These are phyloP conservation scores for Diplodia intermedia DNA, from an alignment of 2,329 filamentous ascomycete genomes.

Conservation along the genomic window DNA sequence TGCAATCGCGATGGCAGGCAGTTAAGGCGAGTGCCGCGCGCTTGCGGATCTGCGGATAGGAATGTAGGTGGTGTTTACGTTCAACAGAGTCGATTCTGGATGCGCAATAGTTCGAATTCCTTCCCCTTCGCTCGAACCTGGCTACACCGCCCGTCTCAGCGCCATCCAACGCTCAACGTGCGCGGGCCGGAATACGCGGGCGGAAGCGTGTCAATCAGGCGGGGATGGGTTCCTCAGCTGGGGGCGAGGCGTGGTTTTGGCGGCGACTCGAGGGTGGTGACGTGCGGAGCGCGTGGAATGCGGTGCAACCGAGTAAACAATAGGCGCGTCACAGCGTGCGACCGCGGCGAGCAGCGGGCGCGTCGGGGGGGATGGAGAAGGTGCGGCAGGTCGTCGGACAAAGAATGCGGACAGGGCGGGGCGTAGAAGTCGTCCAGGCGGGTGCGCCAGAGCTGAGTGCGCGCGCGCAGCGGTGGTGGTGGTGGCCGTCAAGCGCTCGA, in stretches of 20 bases:
- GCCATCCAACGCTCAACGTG: conserved; percentile 30
- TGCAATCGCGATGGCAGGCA: conserved; percentile 28
- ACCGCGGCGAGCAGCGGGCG: conserved; percentile 18
- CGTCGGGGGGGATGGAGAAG: conserved; percentile 14
- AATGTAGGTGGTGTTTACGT: conserved; percentile 32
- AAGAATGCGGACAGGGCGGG: conserved; percentile 30
- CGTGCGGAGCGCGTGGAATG: conserved; percentile 32
- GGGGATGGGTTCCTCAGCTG: conserved; percentile 10
- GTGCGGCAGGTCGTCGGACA: conserved; percentile 15
- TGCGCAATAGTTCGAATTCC: conserved; percentile 32
- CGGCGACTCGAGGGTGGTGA: conserved; percentile 30
- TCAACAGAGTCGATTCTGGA: conserved; percentile 28
- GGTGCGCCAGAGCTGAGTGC: conserved; percentile 14
- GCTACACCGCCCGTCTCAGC: conserved; percentile 32
- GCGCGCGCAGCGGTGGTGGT: conserved; percentile 23
- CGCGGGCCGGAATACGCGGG: conserved; percentile 23
- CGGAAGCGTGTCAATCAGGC: conserved; percentile 27
- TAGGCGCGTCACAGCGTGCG: conserved; percentile 31
- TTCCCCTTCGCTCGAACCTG: conserved; percentile 30
- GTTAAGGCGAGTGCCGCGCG: conserved; percentile 32
- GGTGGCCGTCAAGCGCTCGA: conserved; percentile 20
- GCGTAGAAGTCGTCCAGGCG: conserved; percentile 9
- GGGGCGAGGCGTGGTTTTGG: conserved; percentile 24
- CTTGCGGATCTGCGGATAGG: conserved; percentile 29
- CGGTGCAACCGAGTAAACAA: conserved; percentile 33